Conservation (phyloP, 441 rosid genomes). For the Erodium texanum region DNA sequence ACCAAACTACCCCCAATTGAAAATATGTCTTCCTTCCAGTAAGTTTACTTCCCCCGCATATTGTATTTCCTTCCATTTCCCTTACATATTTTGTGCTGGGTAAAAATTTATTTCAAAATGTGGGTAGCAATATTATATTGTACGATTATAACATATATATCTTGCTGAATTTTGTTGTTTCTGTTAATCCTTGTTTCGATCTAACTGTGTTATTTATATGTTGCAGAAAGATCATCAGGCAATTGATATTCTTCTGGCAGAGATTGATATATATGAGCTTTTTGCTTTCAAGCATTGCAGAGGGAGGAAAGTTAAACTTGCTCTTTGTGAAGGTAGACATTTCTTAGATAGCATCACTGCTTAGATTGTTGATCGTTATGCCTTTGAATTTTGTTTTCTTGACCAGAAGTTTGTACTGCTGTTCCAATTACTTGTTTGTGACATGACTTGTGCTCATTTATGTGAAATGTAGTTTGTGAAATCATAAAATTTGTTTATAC, state of each 20-base stretch:
- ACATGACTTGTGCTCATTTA: constrained; percentile 4
- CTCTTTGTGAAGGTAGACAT: constrained; percentile 87
- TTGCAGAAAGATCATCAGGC: constrained; percentile 98
- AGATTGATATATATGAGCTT: constrained; percentile 96
- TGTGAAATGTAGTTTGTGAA: constrained; percentile 10
- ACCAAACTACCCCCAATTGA: neutral
- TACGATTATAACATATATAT: neutral
- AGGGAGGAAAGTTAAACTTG: constrained; percentile 90
- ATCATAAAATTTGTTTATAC: constrained; percentile 10
- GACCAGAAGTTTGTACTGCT: neutral
- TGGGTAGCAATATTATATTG: neutral
- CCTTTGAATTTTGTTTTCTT: constrained; percentile 7
- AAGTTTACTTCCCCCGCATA: neutral
- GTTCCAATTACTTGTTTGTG: neutral
- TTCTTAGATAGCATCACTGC: neutral
- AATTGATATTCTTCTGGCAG: constrained; percentile 93
- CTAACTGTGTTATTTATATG: too few species aligned
- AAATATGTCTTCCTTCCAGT: constrained; percentile 2
- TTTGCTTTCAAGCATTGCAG: constrained; percentile 98
- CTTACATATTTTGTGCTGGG: neutral
- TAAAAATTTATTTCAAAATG: neutral
- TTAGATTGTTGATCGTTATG: too few species aligned
- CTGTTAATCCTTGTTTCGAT: too few species aligned
- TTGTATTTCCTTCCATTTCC: neutral
- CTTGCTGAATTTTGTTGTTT: constrained; percentile 3